Evolutionary conservation across 2,329 filamentous ascomycete species (phyloP), one percentile per base, ranked within the genome.

Genomic region (Aureobasidium sp.): DNA sequence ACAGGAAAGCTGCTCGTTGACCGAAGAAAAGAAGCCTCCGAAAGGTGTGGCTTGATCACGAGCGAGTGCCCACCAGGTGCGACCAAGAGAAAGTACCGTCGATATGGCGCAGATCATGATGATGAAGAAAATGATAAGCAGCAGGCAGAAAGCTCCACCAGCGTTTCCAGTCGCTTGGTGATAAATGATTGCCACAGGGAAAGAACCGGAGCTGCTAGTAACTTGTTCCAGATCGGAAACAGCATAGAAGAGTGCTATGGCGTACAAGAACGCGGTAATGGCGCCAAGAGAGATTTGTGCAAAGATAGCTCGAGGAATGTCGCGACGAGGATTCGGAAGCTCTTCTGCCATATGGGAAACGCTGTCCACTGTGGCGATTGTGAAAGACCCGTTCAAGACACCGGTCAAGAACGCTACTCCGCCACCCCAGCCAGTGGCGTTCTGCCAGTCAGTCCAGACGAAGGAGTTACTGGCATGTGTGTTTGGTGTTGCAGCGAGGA

Each of bases 41-140:
- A 85, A 81, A 0, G 84, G 84, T 3, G 84, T 84, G 2, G 84
- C 84, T 42, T 81, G 79, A 69, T 87, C 84, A 36, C 84, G 80
- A 41, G 83, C 81, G 21, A 83, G 72, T 1, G 78, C 76, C 81
- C 81, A 83, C 71, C 78, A 81, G 71, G 69, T 66, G 25, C 72
- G 69, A n/a, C 70, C 68, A 6, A 66, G 72, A 44, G 81, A 85
- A 41, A 84, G 71, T 36, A 82, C 71, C 2, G 82, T 84, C 11
- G 79, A 78, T 29, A 81, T 66, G 42, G 77, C 76, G 66, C 79
- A 81, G 53, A 79, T 76, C 61, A 80, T 65, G 30, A 78, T 77
- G 21, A 80, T 80, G 8, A 81, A 69, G 68, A 83, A 80, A 61
- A 83, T 74, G 62, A 85, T 79, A 65, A 85, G 77, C n/a, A 85